These are phyloP conservation scores for Spathaspora hagerdaliae DNA, from an alignment of 805 yeast genomes.

Conservation along the genomic window DNA sequence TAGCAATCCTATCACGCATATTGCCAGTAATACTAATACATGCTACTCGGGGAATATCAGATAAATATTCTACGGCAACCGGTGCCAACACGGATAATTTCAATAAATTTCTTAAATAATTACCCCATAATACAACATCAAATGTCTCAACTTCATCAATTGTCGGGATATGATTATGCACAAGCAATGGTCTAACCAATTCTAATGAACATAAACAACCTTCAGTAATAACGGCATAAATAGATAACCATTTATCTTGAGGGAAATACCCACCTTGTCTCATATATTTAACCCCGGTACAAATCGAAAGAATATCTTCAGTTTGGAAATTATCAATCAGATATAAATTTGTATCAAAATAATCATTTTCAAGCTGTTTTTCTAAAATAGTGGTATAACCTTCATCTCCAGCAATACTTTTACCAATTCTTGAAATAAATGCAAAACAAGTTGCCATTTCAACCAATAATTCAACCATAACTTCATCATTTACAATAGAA, in stretches of 20 bases:
- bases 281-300: slow-evolving; percentile 48
- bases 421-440: slow-evolving; percentile 49
- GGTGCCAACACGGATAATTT: slow-evolving; percentile 64
- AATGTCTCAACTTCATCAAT: slow-evolving; percentile 47
- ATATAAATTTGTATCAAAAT: slow-evolving; percentile 38
- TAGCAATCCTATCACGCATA: slow-evolving; percentile 56
- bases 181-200: slow-evolving; percentile 48
- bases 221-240: slow-evolving; percentile 55
- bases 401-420: slow-evolving; percentile 33
- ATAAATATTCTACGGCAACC: slow-evolving; percentile 62
- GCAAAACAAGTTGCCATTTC: slow-evolving; percentile 66
- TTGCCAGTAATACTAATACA: slow-evolving; percentile 60
- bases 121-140: slow-evolving; percentile 65
- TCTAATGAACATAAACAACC: slow-evolving; percentile 53
- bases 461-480: slow-evolving; percentile 64
- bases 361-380: slow-evolving; percentile 22
- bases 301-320: slow-evolving; percentile 39
- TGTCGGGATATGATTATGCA: slow-evolving; percentile 49
- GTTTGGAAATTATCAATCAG: slow-evolving; percentile 40
- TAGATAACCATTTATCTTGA: slow-evolving; percentile 66
- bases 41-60: slow-evolving; percentile 71
- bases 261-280: slow-evolving; percentile 61
- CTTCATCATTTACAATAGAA: slow-evolving; percentile 66
- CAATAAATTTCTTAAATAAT: slow-evolving; percentile 54
- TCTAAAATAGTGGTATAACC: slow-evolving; percentile 42